Evolutionary conservation across 2,329 filamentous ascomycete species (phyloP).

Genomic region (Golovinomyces cichoracearum): DNA sequence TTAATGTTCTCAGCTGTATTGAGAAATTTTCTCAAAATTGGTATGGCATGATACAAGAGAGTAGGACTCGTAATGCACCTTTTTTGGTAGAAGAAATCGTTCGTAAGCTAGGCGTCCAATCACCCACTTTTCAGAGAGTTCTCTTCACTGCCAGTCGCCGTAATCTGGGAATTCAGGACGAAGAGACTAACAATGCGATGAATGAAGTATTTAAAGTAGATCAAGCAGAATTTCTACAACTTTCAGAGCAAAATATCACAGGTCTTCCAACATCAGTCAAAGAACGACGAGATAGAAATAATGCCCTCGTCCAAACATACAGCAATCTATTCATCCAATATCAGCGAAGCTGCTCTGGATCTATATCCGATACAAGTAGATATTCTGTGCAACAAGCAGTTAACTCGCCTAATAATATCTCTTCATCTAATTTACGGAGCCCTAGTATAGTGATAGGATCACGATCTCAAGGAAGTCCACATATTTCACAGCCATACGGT

Average conservation of each 20-base stretch:
- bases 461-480: background rate
- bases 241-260: conserved; percentile 10
- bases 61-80: conserved; percentile 21
- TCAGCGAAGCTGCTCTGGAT: conserved; percentile 3
- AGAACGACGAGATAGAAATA: conserved; percentile 11
- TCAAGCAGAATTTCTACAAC: conserved; percentile 13
- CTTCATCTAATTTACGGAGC: background rate
- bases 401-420: background rate
- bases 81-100: conserved; percentile 31
- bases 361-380: background rate
- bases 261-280: conserved; percentile 8
- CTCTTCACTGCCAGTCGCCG: conserved; percentile 27
- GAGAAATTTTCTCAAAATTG: conserved; percentile 20
- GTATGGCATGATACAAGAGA: conserved; percentile 16
- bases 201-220: conserved; percentile 17
- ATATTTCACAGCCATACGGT: conserved; percentile 2
- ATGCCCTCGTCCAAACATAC: conserved; percentile 7
- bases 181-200: conserved; percentile 14
- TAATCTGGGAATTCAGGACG: conserved; percentile 20
- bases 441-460: background rate
- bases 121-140: conserved; percentile 25
- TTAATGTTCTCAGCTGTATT: conserved; percentile 21
- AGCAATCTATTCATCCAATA: conserved; percentile 4
- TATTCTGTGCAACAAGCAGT: background rate
- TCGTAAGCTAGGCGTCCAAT: conserved; percentile 22